Percentiles rank a stretch among this genome's conserved stretches.
Conservation (phyloP, 2,329 filamentous ascomycete genomes). For the Xylaria sp. region DNA sequence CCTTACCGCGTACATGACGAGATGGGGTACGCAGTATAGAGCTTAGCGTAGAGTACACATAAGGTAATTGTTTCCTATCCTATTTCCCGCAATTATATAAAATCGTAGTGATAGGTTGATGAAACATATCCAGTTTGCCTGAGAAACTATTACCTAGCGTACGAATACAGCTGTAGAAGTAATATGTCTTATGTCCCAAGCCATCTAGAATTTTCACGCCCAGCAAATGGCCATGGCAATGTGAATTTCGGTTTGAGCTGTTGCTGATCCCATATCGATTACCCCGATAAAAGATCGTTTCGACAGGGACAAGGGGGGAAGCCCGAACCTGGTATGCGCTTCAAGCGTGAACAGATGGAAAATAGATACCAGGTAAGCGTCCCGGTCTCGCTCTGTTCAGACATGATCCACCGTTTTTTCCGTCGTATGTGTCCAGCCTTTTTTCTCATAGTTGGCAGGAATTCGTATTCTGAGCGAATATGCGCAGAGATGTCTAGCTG, state of each 20-base stretch:
- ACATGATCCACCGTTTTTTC: background rate
- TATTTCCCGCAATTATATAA: background rate
- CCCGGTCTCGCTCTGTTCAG: conserved; percentile 7
- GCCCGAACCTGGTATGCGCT: background rate
- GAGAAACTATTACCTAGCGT: background rate
- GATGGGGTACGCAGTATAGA: background rate
- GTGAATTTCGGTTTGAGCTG: conserved; percentile 19
- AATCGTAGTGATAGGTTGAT: background rate
- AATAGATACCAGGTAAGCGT: background rate
- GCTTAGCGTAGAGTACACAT: background rate
- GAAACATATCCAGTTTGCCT: background rate
- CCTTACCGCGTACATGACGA: background rate
- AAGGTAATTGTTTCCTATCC: background rate
- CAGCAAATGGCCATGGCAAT: background rate
- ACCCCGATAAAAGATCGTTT: conserved; percentile 29
- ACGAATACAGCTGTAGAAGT: background rate
- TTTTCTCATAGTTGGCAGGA: background rate
- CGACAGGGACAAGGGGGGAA: conserved; percentile 28
- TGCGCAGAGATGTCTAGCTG: background rate
- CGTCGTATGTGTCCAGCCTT: background rate
- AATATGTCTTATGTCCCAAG: background rate
- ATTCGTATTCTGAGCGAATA: background rate
- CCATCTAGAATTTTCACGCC: background rate
- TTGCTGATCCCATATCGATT: conserved; percentile 23
- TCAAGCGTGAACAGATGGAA: background rate